phyloP scores from a whole-genome alignment of 1,284 basidiomycete genomes.

The Omphalotus olearius region DNA sequence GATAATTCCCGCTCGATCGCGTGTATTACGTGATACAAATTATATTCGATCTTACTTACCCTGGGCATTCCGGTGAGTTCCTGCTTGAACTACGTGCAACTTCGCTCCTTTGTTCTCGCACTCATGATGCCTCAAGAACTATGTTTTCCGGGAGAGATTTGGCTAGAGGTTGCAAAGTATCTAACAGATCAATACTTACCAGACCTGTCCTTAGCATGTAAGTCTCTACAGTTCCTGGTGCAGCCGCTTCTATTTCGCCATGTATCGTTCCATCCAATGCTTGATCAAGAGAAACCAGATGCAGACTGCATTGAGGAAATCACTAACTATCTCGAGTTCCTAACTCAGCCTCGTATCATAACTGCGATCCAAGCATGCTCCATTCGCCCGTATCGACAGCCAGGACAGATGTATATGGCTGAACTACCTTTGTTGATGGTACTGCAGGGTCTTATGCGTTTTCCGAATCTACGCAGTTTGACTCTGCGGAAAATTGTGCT shows the following conservation, averaged over 20 bases:
- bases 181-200: not conserved
- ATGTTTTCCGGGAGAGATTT: conserved; percentile 1
- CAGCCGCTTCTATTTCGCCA: conserved; percentile 3
- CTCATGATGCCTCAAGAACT: not conserved
- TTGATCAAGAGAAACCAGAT: not conserved
- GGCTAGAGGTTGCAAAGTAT: not conserved
- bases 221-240: not conserved
- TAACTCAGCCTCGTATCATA: not conserved
- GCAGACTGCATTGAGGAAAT: not conserved
- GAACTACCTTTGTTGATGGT: not conserved
- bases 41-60: too few relatives aligned
- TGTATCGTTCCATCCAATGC: not conserved
- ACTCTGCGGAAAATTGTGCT: not conserved
- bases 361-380: not conserved
- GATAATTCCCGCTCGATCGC: too few relatives aligned
- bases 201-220: not conserved
- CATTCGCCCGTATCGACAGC: not conserved
- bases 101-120: too few relatives aligned
- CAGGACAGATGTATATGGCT: not conserved
- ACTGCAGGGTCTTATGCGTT: not conserved
- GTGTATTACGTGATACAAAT: too few relatives aligned
- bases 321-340: not conserved
- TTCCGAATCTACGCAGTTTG: conserved; percentile 1
- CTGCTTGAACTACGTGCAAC: too few relatives aligned
- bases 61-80: too few relatives aligned